Base-by-base conservation (phyloP, 2,329 filamentous ascomycete genomes). In the Ceratocystis alfenasii region DNA sequence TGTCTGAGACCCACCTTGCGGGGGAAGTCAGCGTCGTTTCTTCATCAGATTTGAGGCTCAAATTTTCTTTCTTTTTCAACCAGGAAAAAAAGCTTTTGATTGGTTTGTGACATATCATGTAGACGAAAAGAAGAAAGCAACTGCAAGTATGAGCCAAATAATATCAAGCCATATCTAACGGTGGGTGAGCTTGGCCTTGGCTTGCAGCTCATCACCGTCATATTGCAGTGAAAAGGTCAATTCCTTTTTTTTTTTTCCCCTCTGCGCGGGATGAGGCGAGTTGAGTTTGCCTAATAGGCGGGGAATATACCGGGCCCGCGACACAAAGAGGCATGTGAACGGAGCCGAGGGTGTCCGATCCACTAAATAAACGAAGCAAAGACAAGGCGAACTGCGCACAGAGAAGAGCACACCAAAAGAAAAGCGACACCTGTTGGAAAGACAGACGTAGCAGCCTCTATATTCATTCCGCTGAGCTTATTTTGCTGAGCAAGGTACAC, bases 31-130 rank as follows among this genome's bases (percentile, higher is more conserved):
- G 53, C 53, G 25, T 17, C 15, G 28, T 33, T 59, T 30, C 53
- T 33, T 36, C 33, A 22, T 59, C 53, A 36, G 28, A 59, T 59
- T 33, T 59, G 53, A 30, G 53, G 53, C 53, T 59, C 15, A 59
- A 59, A 17, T 17, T n/a, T 59, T 22, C 33, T 33, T 33, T 33
- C 22, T 33, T 15, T 12, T 28, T 25, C 12, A 5, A 55, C 17
- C 12, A 12, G 50, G 22, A 10, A 55, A 55, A 55, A 55, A 55
- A 55, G 12, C 12, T 12, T 15, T 17, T 55, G 20, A 25, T 50
- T 22, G 22, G 17, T n/a, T 50, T 50, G n/a, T 50, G 46, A 50
- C 10, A 1, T 50, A 22, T 50, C 46, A 50, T 28, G 7, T 28
- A n/a, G 22, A 57, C 25, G 2, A 57, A 17, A 28, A 28, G 30